Evolutionary conservation across 202 grass and related monocot genomes (phyloP), one percentile per base, ranked within the genome.

Genomic region (Thinopyrum obtusiflorum): DNA sequence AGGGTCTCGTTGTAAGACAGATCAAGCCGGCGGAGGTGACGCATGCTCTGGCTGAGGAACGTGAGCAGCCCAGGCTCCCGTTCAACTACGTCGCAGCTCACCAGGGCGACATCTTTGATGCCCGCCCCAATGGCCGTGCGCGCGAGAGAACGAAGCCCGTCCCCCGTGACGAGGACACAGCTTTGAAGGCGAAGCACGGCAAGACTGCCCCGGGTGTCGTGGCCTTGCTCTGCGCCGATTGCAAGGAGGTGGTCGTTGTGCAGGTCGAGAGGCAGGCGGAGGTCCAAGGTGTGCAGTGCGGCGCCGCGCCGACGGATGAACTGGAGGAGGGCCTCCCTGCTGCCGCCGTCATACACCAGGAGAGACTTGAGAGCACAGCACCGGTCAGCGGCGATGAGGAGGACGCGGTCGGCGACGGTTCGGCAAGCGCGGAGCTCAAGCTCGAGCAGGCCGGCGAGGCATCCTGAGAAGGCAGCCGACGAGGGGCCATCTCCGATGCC

Each of bases 361-460:
- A 98, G 89, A 4, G 93, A 94, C 3, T 71, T 68, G 2, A 98
- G 96, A 23, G 25, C 11, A 32, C 39, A 82, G 83, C 93, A 95
- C 21, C 81, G 83, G 14, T 94, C 96, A 39, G 93, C 96, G 0
- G 96, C 93, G 2, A 86, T 81, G 60, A 90, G 89, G 20, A 98
- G 93, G 46, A 98, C 90, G n/a, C 82, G 68, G 80, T 98, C 93
- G 18, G 96, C 93, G 60, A 98, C 91, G 6, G 89, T 21, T 61
- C 93, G 91, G 88, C 96, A 98, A 4, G 91, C 88, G 26, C 96
- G 93, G 63, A 98, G 93, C 84, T 98, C 96, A 0, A 98, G 96
- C 65, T 82, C 81, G 14, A 94, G 77, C 53, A 98, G 68, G 62
- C 79, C 76, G 2, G 70, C 68, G 0, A 98, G 89, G 86, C 93